Conservation (phyloP, 2,329 filamentous ascomycete species). For the Aspergillus sp. region DNA sequence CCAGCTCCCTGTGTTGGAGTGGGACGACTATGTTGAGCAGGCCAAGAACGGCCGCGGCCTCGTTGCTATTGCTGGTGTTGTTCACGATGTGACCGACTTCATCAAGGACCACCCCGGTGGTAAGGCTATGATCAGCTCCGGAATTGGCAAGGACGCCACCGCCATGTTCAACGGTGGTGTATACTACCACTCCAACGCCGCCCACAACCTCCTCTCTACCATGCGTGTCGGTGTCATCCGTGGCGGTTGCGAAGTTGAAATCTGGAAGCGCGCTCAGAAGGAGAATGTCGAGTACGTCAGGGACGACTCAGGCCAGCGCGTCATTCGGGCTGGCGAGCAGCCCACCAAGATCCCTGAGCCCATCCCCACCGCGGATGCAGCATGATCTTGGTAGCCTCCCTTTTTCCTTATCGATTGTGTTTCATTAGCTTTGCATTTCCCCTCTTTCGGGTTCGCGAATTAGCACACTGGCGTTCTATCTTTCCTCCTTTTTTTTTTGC, state of each 20-base stretch:
- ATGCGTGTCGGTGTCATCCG: constrained; percentile 86
- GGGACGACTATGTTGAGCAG: constrained; percentile 81
- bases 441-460: constrained; percentile 2
- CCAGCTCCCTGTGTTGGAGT: constrained; percentile 80
- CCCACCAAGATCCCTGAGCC: constrained; percentile 80
- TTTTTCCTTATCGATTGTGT: not conserved
- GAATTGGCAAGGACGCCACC: constrained; percentile 83
- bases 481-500: constrained; percentile 1
- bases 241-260: constrained; percentile 85
- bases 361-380: constrained; percentile 78
- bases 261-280: constrained; percentile 84
- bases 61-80: constrained; percentile 76
- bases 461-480: constrained; percentile 10
- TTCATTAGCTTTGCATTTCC: not conserved
- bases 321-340: constrained; percentile 82
- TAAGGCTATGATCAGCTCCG: constrained; percentile 79
- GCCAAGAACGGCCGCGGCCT: constrained; percentile 75
- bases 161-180: constrained; percentile 91
- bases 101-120: constrained; percentile 90
- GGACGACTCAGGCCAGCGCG: constrained; percentile 76
- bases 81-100: constrained; percentile 81
- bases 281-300: constrained; percentile 77
- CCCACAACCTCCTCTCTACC: constrained; percentile 83
- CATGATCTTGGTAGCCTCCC: constrained; percentile 37
- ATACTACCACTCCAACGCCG: constrained; percentile 85